Conservation (phyloP, 257 asterid species). For the Avicennia marina region DNA sequence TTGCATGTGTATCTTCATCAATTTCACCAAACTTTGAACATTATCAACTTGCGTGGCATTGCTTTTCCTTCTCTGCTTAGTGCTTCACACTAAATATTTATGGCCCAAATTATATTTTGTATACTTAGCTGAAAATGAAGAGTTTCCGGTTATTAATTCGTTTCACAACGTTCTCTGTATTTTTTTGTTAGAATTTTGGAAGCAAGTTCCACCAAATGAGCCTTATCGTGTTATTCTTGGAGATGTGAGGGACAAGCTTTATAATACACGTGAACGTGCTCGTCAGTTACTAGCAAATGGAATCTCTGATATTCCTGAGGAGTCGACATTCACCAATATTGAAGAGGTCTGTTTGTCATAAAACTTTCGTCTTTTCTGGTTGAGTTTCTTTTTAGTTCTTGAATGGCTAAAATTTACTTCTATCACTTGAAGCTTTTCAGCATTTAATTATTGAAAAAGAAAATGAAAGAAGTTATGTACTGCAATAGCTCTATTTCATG, state of each 20-base stretch:
- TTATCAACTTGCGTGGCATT: neutral
- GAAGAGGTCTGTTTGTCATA: conserved; percentile 52
- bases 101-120: neutral
- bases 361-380: neutral
- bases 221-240: conserved; percentile 94
- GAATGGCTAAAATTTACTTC: neutral
- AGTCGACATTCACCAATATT: conserved; percentile 54
- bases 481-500: no score
- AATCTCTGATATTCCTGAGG: conserved; percentile 63
- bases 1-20: no score
- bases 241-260: conserved; percentile 88
- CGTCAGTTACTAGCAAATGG: conserved; percentile 72
- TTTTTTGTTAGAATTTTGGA: conserved; percentile 74
- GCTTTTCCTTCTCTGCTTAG: neutral
- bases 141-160: neutral
- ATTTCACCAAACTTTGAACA: neutral
- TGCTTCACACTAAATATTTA: neutral
- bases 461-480: no score
- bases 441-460: neutral
- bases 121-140: neutral
- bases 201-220: conserved; percentile 79
- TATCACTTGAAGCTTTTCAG: neutral
- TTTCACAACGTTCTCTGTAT: neutral
- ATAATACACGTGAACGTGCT: conserved; percentile 82
- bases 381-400: neutral